A percentile compares a stretch with the other conserved stretches of the same genome.
Evolutionary conservation across 768 basidiomycete genomes (phyloP).

Genomic region (Clitopilus passeckerianus): DNA sequence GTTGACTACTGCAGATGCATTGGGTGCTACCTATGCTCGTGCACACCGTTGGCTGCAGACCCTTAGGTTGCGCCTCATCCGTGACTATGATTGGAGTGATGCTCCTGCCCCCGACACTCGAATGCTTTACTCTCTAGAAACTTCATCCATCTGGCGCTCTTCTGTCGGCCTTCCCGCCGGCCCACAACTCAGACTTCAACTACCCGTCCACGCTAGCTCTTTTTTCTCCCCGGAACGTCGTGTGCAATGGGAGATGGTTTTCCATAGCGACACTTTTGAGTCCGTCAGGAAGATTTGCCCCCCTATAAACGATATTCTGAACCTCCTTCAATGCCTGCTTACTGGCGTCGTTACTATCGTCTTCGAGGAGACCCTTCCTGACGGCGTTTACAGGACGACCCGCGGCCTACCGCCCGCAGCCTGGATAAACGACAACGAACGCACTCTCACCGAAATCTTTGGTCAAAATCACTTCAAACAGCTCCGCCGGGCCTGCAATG

Average conservation of each 20-base stretch:
- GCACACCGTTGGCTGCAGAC: conserved; percentile 72
- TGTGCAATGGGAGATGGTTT: conserved; percentile 89
- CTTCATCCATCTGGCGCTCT: conserved; percentile 74
- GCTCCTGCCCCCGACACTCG: conserved; percentile 53
- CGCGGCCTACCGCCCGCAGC: conserved; percentile 74
- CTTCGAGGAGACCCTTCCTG: conserved; percentile 69
- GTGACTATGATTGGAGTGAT: conserved; percentile 68
- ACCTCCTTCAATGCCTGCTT: conserved; percentile 66
- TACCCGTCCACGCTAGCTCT: conserved; percentile 75
- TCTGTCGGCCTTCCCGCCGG: conserved; percentile 71
- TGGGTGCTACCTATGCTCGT: conserved; percentile 76
- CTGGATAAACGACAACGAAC: conserved; percentile 72
- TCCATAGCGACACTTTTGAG: conserved; percentile 74
- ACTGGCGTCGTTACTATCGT: conserved; percentile 69
- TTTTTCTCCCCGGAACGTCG: conserved; percentile 84
- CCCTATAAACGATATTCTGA: conserved; percentile 66
- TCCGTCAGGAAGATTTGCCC: conserved; percentile 63
- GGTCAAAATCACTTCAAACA: conserved; percentile 69
- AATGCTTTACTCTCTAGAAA: conserved; percentile 77
- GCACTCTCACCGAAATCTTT: conserved; percentile 65
- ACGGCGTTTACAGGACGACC: conserved; percentile 68
- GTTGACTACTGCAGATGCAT: conserved; percentile 76
- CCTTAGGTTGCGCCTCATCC: conserved; percentile 59
- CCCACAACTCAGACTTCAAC: conserved; percentile 65
- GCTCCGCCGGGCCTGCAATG: conserved; percentile 67